A percentile compares a stretch with the other conserved stretches of the same genome.
phyloP scores from a whole-genome alignment of 805 yeast species.

The Wickerhamomyces bisporus region DNA sequence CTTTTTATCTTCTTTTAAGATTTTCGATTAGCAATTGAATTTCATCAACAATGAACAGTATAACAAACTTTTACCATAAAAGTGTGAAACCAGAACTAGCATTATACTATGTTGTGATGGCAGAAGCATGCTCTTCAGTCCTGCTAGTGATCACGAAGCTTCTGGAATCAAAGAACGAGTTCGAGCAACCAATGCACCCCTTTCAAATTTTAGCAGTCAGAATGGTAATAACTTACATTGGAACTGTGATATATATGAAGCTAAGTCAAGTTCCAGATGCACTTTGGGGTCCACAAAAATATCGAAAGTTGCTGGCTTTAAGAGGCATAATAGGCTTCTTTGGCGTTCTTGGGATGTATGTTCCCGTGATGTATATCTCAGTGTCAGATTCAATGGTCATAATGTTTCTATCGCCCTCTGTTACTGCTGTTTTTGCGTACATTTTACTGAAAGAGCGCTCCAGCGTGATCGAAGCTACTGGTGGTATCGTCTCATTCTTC shows the following conservation, averaged over 20 bases:
- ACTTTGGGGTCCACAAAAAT: conserved; percentile 60
- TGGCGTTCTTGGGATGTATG: conserved; percentile 73
- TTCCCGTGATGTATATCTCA: conserved; percentile 60
- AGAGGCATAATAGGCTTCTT: conserved; percentile 71
- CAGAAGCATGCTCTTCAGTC: conserved; percentile 63
- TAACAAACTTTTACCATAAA: neutral
- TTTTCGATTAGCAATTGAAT: too few species aligned
- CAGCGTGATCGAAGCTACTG: conserved; percentile 54
- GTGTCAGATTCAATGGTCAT: conserved; percentile 74
- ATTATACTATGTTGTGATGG: conserved; percentile 31
- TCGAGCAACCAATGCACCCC: conserved; percentile 56
- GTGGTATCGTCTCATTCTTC: conserved; percentile 55
- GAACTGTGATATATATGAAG: conserved; percentile 51
- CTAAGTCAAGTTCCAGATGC: conserved; percentile 48
- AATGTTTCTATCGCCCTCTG: conserved; percentile 65
- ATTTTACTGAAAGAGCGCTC: conserved; percentile 55
- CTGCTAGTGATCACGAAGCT: conserved; percentile 70
- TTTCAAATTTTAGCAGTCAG: conserved; percentile 67
- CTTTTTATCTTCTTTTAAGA: too few species aligned
- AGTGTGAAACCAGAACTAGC: conserved; percentile 1
- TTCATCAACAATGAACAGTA: neutral
- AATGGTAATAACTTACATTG: conserved; percentile 60
- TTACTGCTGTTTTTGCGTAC: conserved; percentile 66
- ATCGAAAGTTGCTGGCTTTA: conserved; percentile 43
- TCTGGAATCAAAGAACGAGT: conserved; percentile 54